Percentiles rank a stretch among this genome's conserved stretches.
phyloP scores from a whole-genome alignment of 345 rosid species.

The Populus nigra region DNA sequence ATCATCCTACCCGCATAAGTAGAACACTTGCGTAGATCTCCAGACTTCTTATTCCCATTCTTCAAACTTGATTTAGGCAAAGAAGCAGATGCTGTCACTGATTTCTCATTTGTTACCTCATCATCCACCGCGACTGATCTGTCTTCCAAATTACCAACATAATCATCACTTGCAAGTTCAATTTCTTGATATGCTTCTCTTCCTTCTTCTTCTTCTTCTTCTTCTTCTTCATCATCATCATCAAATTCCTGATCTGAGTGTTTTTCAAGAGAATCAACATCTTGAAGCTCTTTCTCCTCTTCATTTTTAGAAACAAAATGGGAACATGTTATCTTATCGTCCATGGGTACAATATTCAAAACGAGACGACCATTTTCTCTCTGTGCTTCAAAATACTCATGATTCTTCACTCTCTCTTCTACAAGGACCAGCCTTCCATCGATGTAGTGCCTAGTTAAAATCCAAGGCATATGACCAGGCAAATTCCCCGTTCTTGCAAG shows the following conservation, averaged over 20 bases:
- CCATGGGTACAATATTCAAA: constrained; percentile 39
- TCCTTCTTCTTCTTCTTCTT: constrained; percentile 10
- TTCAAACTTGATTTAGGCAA: constrained; percentile 5
- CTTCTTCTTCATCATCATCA: constrained; percentile 8
- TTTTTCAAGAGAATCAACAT: constrained; percentile 1
- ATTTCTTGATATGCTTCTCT: not conserved
- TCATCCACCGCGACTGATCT: not conserved
- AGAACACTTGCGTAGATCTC: constrained; percentile 23
- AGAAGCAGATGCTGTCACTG: not conserved
- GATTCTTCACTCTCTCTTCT: constrained; percentile 44
- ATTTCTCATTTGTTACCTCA: not conserved
- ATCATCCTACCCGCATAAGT: constrained; percentile 17
- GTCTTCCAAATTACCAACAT: too few relatives aligned
- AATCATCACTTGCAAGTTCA: too few relatives aligned
- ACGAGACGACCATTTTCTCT: constrained; percentile 45
- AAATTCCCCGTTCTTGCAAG: constrained; percentile 42
- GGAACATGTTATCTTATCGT: constrained; percentile 14
- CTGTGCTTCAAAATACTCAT: constrained; percentile 41
- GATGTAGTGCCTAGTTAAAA: constrained; percentile 29
- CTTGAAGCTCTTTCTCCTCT: constrained; percentile 12
- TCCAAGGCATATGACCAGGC: constrained; percentile 45
- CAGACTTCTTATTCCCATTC: constrained; percentile 2
- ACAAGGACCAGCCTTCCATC: constrained; percentile 46
- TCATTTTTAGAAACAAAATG: not conserved
- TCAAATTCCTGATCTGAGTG: not conserved